Conservation (phyloP, 306 rosid species). For the Amphicarpaea edgeworthii region DNA sequence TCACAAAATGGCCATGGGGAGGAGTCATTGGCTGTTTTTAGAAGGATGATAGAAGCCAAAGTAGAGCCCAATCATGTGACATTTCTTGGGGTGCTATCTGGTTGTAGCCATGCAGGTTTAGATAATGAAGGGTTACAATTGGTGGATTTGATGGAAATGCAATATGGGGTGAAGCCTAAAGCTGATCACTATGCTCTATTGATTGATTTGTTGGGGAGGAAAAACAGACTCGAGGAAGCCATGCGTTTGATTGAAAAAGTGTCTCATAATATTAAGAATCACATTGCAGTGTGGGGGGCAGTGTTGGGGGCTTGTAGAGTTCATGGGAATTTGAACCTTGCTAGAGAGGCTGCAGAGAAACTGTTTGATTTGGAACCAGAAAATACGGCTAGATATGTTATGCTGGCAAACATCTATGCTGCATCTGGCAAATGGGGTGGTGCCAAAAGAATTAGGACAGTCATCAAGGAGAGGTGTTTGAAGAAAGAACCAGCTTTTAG, state of each 20-base stretch:
- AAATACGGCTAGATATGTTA: conserved; percentile 69
- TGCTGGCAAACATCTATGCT: conserved; percentile 72
- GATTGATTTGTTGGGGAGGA: conserved; percentile 71
- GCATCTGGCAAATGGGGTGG: conserved; percentile 64
- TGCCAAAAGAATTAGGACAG: conserved; percentile 56
- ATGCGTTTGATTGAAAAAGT: conserved; percentile 56
- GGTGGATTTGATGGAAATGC: conserved; percentile 59
- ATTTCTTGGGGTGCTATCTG: conserved; percentile 65
- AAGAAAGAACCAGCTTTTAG: conserved; percentile 65
- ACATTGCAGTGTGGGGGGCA: conserved; percentile 71
- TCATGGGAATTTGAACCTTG: conserved; percentile 61
- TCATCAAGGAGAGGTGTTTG: conserved; percentile 59
- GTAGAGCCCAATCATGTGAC: conserved; percentile 67
- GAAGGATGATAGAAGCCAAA: conserved; percentile 63
- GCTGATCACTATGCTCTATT: conserved; percentile 64
- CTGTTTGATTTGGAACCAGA: conserved; percentile 66
- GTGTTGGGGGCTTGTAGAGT: conserved; percentile 65
- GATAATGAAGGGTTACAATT: conserved; percentile 57
- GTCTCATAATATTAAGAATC: conserved; percentile 47
- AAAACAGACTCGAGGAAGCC: conserved; percentile 63
- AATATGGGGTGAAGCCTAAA: conserved; percentile 53
- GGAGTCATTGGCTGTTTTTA: conserved; percentile 54
- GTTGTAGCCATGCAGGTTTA: conserved; percentile 70
- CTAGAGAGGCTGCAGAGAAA: conserved; percentile 63
- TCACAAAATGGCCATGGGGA: conserved; percentile 66